Evolutionary conservation across 2,329 filamentous ascomycete species (phyloP).

Genomic region (Westerdykella aurantiaca): DNA sequence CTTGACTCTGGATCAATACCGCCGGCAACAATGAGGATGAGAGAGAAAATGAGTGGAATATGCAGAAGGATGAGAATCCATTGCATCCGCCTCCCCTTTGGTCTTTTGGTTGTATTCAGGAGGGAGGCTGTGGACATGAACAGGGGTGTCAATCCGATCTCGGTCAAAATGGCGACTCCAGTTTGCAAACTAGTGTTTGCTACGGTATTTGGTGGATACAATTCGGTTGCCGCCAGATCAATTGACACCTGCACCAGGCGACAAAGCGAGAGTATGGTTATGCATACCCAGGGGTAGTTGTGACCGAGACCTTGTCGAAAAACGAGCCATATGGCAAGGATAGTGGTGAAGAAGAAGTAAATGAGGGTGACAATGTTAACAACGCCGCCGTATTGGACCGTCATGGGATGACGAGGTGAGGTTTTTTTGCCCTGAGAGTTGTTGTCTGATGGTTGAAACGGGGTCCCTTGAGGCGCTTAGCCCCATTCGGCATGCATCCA

Average conservation of each 20-base stretch:
- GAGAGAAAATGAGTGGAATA: constrained; percentile 29
- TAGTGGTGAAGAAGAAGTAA: constrained; percentile 28
- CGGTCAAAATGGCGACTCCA: constrained; percentile 34
- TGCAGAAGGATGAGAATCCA: constrained; percentile 32
- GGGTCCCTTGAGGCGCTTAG: too few relatives aligned
- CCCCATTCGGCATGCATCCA: too few relatives aligned
- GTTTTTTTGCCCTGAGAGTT: too few relatives aligned
- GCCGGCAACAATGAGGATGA: constrained; percentile 32
- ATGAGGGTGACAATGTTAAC: constrained; percentile 33
- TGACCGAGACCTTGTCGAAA: constrained; percentile 29
- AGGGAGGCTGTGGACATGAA: constrained; percentile 33
- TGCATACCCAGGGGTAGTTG: constrained; percentile 32
- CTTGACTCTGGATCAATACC: constrained; percentile 32
- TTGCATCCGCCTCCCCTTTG: constrained; percentile 35
- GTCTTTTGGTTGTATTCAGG: constrained; percentile 29
- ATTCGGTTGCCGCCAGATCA: constrained; percentile 31
- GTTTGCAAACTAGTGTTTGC: constrained; percentile 27
- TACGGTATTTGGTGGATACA: constrained; percentile 16
- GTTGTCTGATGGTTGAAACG: too few relatives aligned
- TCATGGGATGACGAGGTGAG: background rate
- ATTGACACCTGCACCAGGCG: constrained; percentile 31
- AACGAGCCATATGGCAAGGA: constrained; percentile 24
- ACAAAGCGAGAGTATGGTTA: constrained; percentile 26
- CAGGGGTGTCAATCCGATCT: constrained; percentile 31
- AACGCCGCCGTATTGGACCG: constrained; percentile 21